Conservation (phyloP, 805 yeast genomes). For the Wickerhamiella azymoides region DNA sequence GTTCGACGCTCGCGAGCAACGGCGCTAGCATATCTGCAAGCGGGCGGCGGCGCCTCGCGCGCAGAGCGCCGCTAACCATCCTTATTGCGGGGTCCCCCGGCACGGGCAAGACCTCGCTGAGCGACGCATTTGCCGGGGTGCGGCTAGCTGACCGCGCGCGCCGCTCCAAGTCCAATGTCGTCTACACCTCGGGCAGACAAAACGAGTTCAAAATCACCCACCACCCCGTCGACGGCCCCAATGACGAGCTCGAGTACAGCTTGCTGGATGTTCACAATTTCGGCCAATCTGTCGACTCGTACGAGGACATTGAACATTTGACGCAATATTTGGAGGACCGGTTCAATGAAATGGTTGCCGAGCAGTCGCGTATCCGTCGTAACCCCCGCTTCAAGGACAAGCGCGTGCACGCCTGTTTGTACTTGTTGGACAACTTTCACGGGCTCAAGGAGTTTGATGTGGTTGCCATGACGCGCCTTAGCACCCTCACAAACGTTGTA, state of each 20-base stretch:
- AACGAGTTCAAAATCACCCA: constrained; percentile 5
- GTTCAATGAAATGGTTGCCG: constrained; percentile 56
- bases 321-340: constrained; percentile 50
- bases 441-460: constrained; percentile 61
- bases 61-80: constrained; percentile 40
- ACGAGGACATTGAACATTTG: constrained; percentile 34
- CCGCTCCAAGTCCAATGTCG: neutral
- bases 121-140: constrained; percentile 38
- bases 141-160: constrained; percentile 3
- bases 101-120: constrained; percentile 59
- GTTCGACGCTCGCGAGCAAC: neutral
- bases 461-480: constrained; percentile 51
- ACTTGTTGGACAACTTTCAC: constrained; percentile 50
- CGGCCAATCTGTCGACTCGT: constrained; percentile 58
- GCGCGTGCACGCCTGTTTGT: constrained; percentile 63
- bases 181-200: neutral
- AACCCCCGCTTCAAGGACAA: constrained; percentile 58
- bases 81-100: constrained; percentile 64
- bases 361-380: constrained; percentile 61
- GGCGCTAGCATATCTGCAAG: neutral
- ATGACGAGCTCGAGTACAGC: constrained; percentile 21
- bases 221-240: constrained; percentile 22
- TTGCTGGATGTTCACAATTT: constrained; percentile 62
- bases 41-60: constrained; percentile 8
- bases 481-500: constrained; percentile 62